A percentile compares a stretch with the other conserved stretches of the same genome.
Evolutionary conservation across 73 alveolate genomes (phyloP).

Genomic region (Breviolum minutum): DNA sequence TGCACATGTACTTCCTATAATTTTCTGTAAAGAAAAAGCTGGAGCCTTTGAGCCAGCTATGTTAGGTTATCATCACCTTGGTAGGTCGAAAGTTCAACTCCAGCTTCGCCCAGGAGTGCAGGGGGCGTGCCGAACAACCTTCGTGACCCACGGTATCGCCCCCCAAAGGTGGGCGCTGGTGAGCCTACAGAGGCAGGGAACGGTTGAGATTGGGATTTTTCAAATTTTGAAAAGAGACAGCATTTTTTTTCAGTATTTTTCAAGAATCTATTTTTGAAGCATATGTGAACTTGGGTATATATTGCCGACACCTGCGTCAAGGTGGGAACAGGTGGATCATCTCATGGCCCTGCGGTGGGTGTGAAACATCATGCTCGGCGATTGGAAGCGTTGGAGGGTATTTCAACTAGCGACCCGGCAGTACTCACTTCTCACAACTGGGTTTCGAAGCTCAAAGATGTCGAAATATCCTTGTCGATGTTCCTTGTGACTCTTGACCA

Average conservation of each 20-base stretch:
- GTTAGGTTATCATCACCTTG: too few relatives aligned
- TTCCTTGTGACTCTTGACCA: too few relatives aligned
- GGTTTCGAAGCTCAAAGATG: too few relatives aligned
- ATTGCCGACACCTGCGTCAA: not conserved
- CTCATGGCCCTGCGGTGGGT: conserved; percentile 89
- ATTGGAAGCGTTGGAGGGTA: conserved; percentile 45
- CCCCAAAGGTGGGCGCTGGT: conserved; percentile 59
- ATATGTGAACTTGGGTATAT: not conserved
- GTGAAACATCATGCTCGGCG: conserved; percentile 84
- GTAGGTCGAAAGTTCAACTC: not conserved
- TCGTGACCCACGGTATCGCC: conserved; percentile 92
- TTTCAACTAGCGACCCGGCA: conserved; percentile 29
- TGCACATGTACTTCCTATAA: too few relatives aligned
- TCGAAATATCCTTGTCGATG: too few relatives aligned
- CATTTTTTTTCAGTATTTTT: too few relatives aligned
- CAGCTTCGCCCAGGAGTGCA: conserved; percentile 23
- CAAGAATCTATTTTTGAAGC: too few relatives aligned
- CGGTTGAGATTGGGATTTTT: not conserved
- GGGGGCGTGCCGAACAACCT: conserved; percentile 87
- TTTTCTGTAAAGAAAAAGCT: too few relatives aligned
- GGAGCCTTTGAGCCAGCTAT: too few relatives aligned
- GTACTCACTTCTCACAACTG: not conserved
- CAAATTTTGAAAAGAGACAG: too few relatives aligned
- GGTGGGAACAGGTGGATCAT: conserved; percentile 88
- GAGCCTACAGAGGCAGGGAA: conserved; percentile 41